Evolutionary conservation across 257 asterid genomes (phyloP), one percentile per base, ranked within the genome.

Genomic region (Solanum microdontum): DNA sequence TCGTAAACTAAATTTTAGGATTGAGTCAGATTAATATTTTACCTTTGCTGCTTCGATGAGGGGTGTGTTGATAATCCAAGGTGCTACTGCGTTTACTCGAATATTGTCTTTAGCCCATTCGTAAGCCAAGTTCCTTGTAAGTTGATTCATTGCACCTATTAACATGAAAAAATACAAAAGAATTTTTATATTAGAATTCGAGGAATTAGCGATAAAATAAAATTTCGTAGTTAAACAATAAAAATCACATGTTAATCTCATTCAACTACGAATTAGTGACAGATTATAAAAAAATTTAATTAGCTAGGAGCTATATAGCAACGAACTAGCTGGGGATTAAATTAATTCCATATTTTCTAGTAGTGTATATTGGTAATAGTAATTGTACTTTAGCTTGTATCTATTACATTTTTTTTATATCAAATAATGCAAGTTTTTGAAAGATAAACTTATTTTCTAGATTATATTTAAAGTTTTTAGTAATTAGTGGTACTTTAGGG

Each of bases 91-190:
- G 12, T 90, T 90, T 77, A 90, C 88, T 1, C 90, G 89, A 39
- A 90, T 90, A 8, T 84, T 90, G 12, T 89, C 89, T 79, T 87
- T 83, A 37, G 90, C 92, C 92, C 92, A 90, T 45, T 90, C 92
- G 19, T 86, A 86, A 5, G 92, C 92, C 88, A 90, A 73, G 19
- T 48, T 90, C 88, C 89, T 90, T 13, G 92, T 87, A 36, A 90
- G 33, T 79, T 88, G 89, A 60, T 90, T 90, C 36, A 90, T 87
- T 64, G 92, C 92, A 30, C 89, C 92, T 90, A 7, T 8, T 4
- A 14, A 15, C 2, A 45, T 10, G 83, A 5, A 64, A 64, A 17
- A 55, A 55, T 55, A 17, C n/a, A 55, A 55, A 55, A 55, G 1
- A 55, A 17, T 48, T 1, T 1, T 55, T 17, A 55, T 55, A 51